phyloP scores from a whole-genome alignment of 2,329 filamentous ascomycete species.

The Cercospora canescens region DNA sequence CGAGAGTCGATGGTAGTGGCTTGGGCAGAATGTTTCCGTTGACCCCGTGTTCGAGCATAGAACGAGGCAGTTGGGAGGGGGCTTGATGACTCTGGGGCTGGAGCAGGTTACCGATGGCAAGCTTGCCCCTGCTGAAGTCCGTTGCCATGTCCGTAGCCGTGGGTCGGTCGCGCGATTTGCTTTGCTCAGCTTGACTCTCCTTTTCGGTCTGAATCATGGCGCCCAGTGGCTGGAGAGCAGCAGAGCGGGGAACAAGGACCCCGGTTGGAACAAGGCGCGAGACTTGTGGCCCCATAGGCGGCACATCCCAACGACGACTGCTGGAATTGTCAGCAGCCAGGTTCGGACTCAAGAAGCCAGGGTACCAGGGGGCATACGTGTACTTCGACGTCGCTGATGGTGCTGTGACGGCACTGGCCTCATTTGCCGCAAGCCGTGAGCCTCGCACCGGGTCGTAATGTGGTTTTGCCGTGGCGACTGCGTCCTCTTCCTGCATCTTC shows the following conservation, averaged over 20 bases:
- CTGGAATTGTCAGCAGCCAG: slow-evolving; percentile 23
- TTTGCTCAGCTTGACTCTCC: neutral
- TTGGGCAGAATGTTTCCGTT: neutral
- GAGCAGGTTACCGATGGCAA: neutral
- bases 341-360: slow-evolving; percentile 6
- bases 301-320: slow-evolving; percentile 29
- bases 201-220: neutral
- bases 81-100: neutral
- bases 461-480: slow-evolving; percentile 9
- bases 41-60: neutral
- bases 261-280: neutral
- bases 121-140: slow-evolving; percentile 2
- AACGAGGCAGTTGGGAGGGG: neutral
- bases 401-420: neutral
- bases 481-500: neutral
- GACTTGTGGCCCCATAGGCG: neutral
- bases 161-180: neutral
- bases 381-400: slow-evolving; percentile 11
- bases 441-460: slow-evolving; percentile 32
- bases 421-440: slow-evolving; percentile 17
- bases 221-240: neutral
- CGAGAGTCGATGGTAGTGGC: neutral
- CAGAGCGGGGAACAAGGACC: neutral
- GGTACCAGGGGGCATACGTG: slow-evolving; percentile 20
- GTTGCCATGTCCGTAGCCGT: neutral